These are phyloP conservation scores for Berkeleyomyces basicola DNA, from an alignment of 2,329 filamentous ascomycete species.

Conservation along the genomic window DNA sequence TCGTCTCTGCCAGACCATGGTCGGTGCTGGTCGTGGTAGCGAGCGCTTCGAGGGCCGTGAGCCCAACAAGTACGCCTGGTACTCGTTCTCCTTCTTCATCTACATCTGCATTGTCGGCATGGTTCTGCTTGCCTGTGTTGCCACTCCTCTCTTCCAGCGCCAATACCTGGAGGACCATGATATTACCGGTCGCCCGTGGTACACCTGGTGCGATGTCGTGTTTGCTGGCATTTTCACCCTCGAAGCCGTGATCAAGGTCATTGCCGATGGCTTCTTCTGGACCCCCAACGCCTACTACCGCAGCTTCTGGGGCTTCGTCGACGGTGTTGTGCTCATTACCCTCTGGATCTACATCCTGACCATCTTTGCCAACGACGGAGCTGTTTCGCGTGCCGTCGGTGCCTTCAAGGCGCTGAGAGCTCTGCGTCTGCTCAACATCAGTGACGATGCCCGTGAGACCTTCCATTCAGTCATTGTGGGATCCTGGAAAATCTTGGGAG, in stretches of 20 bases:
- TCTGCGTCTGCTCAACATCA: slow-evolving; percentile 80
- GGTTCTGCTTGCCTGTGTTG: slow-evolving; percentile 91
- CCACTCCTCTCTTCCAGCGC: slow-evolving; percentile 85
- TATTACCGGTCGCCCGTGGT: slow-evolving; percentile 42
- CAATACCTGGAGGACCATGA: slow-evolving; percentile 54
- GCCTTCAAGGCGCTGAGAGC: slow-evolving; percentile 95
- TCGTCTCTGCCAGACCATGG: slow-evolving; percentile 69
- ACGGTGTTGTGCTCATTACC: slow-evolving; percentile 77
- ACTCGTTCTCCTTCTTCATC: slow-evolving; percentile 80
- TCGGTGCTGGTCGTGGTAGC: slow-evolving; percentile 74
- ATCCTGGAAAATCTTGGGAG: slow-evolving; percentile 85
- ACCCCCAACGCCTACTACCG: slow-evolving; percentile 95
- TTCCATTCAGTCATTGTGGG: slow-evolving; percentile 94
- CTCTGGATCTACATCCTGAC: slow-evolving; percentile 91
- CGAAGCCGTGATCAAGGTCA: slow-evolving; percentile 79
- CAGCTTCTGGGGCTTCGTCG: slow-evolving; percentile 92
- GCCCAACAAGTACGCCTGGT: slow-evolving; percentile 82
- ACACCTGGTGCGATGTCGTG: slow-evolving; percentile 80
- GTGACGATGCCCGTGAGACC: slow-evolving; percentile 85
- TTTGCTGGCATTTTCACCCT: slow-evolving; percentile 76
- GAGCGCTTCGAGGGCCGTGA: slow-evolving; percentile 80
- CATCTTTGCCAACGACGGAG: slow-evolving; percentile 63
- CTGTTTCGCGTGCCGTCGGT: slow-evolving; percentile 76
- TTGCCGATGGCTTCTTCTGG: slow-evolving; percentile 91
- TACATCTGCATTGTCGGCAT: slow-evolving; percentile 91